Evolutionary conservation across 345 rosid species (phyloP), one percentile per base, ranked within the genome.

Genomic region (Bruguiera sexangula): DNA sequence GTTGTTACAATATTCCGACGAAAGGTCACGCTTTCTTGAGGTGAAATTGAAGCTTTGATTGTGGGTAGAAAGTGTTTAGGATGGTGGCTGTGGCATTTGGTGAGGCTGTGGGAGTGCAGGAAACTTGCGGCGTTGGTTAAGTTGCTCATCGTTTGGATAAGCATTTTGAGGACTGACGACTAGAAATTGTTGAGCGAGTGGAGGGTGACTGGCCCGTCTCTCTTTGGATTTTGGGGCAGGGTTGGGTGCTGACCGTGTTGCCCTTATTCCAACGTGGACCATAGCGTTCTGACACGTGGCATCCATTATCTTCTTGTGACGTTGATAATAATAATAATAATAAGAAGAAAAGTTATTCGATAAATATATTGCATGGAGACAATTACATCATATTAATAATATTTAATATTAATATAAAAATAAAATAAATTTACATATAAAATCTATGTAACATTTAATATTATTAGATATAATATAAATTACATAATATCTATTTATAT

Each of bases 131-230:
- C 70, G 74, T 67, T 77, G 13, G 85, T 67, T 79, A 85, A 66
- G 76, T 80, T 73, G 82, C 71, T 82, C 89, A 82, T 92, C 68
- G 37, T 65, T 31, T 59, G 78, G 84, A 75, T 76, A 79, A 61
- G 39, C 43, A 62, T 62, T 70, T 8, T 18, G 59, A 2, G 32
- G 43, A 21, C 48, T 21, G 22, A 39, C 13, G 32, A 3, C 19
- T 8, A 29, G 8, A 24, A 31, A 18, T 50, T 21, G 3, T 26
- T 8, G 69, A 43, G 19, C 50, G 3, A 43, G 50, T 43, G 18
- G 18, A 13, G 18, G 5, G 50, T 13, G 18, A 43, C 50, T 43
- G 50, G 3, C 50, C 50, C 46, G 1, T 43, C 37, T 34, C 37
- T 43, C 3, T 13, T 3, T 3, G 50, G 50, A 13, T 43, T 43